A percentile compares a stretch with the other conserved stretches of the same genome.
Evolutionary conservation across 768 basidiomycete species (phyloP).

Genomic region (Russula ochroleuca): DNA sequence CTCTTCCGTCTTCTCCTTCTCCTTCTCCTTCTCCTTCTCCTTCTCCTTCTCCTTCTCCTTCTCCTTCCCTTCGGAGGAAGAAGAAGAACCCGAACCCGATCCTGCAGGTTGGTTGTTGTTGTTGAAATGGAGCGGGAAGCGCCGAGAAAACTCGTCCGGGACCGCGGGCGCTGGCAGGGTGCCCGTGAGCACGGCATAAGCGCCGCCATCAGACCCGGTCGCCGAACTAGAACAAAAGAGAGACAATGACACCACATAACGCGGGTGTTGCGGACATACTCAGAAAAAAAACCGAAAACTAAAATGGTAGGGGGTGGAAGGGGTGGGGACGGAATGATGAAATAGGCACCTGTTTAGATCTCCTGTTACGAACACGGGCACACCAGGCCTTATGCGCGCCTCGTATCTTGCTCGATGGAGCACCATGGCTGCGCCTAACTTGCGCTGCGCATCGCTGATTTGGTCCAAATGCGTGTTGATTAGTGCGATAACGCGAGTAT

Average conservation of each 20-base stretch:
- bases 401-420: constrained; percentile 49
- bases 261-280: background rate
- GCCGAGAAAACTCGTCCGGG: constrained; percentile 41
- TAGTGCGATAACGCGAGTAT: constrained; percentile 35
- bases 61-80: background rate
- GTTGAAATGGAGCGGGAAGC: constrained; percentile 36
- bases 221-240: constrained; percentile 35
- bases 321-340: background rate
- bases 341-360: constrained; percentile 44
- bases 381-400: constrained; percentile 33
- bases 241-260: background rate
- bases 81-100: background rate
- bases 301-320: background rate
- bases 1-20: background rate
- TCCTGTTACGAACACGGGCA: constrained; percentile 45
- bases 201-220: constrained; percentile 43
- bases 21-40: background rate
- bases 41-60: background rate
- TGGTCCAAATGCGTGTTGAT: constrained; percentile 57
- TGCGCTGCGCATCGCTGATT: constrained; percentile 48
- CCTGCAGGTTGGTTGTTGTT: background rate
- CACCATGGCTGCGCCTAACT: constrained; percentile 49
- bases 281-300: background rate
- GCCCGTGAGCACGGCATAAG: constrained; percentile 50
- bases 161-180: constrained; percentile 38